Base-by-base conservation (phyloP, 169 alveolate species). In the Pseudocohnilembus persalinus region DNA sequence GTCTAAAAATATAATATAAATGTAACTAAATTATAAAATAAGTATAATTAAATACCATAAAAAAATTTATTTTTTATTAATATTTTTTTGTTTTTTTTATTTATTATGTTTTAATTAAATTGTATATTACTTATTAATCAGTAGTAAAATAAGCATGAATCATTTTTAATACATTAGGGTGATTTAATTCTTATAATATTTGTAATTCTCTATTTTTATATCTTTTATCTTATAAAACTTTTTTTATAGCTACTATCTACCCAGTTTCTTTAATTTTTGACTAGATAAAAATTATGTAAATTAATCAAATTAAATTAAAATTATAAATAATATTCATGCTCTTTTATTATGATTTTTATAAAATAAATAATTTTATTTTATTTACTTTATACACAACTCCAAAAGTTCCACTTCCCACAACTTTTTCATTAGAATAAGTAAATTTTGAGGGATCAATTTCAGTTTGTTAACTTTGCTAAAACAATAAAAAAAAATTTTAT, bases 341-440 rank as follows among this genome's bases (percentile, higher is more conserved):
- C 28, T 26, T 64, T 64, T 64, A 24, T 64, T 64, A 64, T 16
- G 73, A 16, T 24, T 64, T 64, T 64, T 16, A 64, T 64, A 64
- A 26, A 64, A 64, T 64, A 64, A 64, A 64, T 24, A 26, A 64
- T 64, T 24, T 26, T 15, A 24, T 27, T 31, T 76, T 20, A 31
- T 31, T 81, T 88, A 91, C 99, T 88, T 97, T 98, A 81, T 97
- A 97, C 0, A 99, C 99, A 0, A 98, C 99, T 29, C 99, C 99
- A 90, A 99, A 99, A 15, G 99, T 97, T 24, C 99, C 99, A 77
- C 98, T 98, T 1, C 99, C 99, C 30, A 98, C 91, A 30, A 97
- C 96, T 80, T 96, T 94, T 31, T 98, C 99, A 11, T 49, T 49
- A 11, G 4, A 4, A 49, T 49, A 49, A 49, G 68, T 49, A 20